These are phyloP conservation scores for Colletotrichum orbiculare DNA, from an alignment of 2,329 filamentous ascomycete species.

Conservation along the genomic window DNA sequence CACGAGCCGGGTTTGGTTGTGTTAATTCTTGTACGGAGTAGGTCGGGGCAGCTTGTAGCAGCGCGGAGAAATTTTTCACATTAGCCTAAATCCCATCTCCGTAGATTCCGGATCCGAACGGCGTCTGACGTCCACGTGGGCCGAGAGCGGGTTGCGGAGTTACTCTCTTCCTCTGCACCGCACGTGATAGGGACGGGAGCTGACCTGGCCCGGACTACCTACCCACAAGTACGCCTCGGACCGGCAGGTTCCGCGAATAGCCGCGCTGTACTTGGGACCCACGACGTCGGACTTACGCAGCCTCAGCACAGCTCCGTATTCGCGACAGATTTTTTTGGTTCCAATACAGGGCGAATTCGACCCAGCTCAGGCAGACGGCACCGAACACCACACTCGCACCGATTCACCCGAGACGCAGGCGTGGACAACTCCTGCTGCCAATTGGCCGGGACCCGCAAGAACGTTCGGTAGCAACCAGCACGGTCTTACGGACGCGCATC, in stretches of 20 bases:
- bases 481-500: conserved; percentile 11
- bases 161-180: not conserved
- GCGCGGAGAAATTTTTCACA: too few species aligned
- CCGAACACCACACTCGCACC: conserved; percentile 10
- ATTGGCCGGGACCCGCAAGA: conserved; percentile 5
- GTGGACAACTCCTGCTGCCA: conserved; percentile 3
- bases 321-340: conserved; percentile 29
- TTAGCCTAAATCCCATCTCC: too few species aligned
- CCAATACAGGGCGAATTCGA: conserved; percentile 5
- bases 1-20: too few species aligned
- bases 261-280: conserved; percentile 10
- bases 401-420: conserved; percentile 2
- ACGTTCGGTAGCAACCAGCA: conserved; percentile 15
- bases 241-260: conserved; percentile 23
- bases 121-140: too few species aligned
- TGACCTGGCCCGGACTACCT: not conserved
- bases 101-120: too few species aligned
- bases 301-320: conserved; percentile 32
- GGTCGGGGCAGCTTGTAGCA: too few species aligned
- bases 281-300: conserved; percentile 16
- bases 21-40: too few species aligned
- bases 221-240: not conserved
- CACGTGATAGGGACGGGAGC: conserved; percentile 6
- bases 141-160: conserved; percentile 9
- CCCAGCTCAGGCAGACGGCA: conserved; percentile 21